phyloP scores from a whole-genome alignment of 106 monocot species.

The Acanthochlamys bracteata region DNA sequence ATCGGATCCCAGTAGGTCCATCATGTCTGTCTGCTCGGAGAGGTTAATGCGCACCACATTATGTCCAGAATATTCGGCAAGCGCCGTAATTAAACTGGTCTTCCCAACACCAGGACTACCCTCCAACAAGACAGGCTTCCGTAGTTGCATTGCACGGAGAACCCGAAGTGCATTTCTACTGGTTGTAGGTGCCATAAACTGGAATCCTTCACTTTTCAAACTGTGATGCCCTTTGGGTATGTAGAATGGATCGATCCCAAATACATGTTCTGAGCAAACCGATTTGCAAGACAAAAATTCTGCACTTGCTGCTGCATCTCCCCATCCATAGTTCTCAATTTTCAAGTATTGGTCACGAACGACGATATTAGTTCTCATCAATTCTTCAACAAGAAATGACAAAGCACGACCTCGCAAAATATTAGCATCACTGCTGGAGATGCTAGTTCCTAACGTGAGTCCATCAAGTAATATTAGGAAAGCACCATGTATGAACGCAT shows the following conservation, averaged over 20 bases:
- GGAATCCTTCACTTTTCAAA: slow-evolving; percentile 53
- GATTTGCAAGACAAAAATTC: slow-evolving; percentile 6
- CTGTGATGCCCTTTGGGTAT: slow-evolving; percentile 47
- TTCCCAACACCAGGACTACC: slow-evolving; percentile 99
- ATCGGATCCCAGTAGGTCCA: slow-evolving; percentile 95
- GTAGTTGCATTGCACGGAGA: slow-evolving; percentile 86
- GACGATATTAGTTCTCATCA: slow-evolving; percentile 34
- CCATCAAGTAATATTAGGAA: slow-evolving; percentile 95
- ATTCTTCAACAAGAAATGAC: slow-evolving; percentile 41
- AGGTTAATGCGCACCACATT: slow-evolving; percentile 87
- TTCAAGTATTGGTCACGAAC: slow-evolving; percentile 2
- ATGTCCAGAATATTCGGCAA: slow-evolving; percentile 88
- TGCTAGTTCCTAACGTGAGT: slow-evolving; percentile 63
- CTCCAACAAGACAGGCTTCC: slow-evolving; percentile 86
- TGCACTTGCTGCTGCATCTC: slow-evolving; percentile 8
- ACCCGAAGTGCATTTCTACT: slow-evolving; percentile 75
- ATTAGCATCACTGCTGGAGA: slow-evolving; percentile 43
- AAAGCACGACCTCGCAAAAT: slow-evolving; percentile 41
- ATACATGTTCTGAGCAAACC: slow-evolving; percentile 23
- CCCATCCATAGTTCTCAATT: slow-evolving; percentile 78
- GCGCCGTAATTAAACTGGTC: slow-evolving; percentile 84
- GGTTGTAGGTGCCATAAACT: slow-evolving; percentile 89
- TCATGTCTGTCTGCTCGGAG: slow-evolving; percentile 99
- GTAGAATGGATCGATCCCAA: slow-evolving; percentile 80
- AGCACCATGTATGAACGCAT: slow-evolving; percentile 79